A percentile compares a stretch with the other conserved stretches of the same genome.
Conservation (phyloP, 257 asterid species). For the Solanum chmielewskii region DNA sequence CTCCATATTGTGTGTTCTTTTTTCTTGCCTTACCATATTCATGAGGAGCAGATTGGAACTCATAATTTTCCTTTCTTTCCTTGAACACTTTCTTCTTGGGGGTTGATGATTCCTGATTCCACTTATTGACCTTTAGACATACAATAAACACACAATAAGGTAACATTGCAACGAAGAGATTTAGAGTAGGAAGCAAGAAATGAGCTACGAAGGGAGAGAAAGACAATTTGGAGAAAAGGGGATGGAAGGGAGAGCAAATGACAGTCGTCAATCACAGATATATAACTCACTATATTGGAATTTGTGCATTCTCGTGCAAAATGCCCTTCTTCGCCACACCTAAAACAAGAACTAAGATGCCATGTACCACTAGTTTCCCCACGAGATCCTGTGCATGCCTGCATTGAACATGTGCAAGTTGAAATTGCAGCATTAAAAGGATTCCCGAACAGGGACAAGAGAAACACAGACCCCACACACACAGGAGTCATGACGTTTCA, state of each 20-base stretch:
- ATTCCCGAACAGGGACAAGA: not conserved
- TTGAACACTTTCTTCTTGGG: slow-evolving; percentile 41
- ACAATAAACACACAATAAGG: not conserved
- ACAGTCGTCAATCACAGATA: not conserved
- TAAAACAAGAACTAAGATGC: slow-evolving; percentile 47
- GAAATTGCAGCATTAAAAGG: not conserved
- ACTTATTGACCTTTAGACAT: slow-evolving; percentile 37
- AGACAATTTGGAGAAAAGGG: not conserved
- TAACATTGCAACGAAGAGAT: not conserved
- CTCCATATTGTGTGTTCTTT: slow-evolving; percentile 16
- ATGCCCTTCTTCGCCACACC: slow-evolving; percentile 74
- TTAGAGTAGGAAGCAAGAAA: not conserved
- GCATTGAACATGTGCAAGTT: slow-evolving; percentile 2
- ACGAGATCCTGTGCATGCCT: slow-evolving; percentile 48
- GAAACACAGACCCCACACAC: not conserved
- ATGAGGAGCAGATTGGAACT: slow-evolving; percentile 35
- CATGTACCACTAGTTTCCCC: slow-evolving; percentile 23
- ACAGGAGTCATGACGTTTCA: not conserved
- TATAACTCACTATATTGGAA: slow-evolving; percentile 27
- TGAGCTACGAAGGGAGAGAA: not conserved
- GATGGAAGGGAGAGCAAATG: not conserved
- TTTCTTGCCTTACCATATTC: slow-evolving; percentile 24
- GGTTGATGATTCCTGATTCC: slow-evolving; percentile 53
- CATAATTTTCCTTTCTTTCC: slow-evolving; percentile 27
- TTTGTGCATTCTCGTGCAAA: slow-evolving; percentile 89